Evolutionary conservation across 176 grass and related monocot genomes (phyloP), one percentile per base, ranked within the genome.

Genomic region (Hordeum marinum): DNA sequence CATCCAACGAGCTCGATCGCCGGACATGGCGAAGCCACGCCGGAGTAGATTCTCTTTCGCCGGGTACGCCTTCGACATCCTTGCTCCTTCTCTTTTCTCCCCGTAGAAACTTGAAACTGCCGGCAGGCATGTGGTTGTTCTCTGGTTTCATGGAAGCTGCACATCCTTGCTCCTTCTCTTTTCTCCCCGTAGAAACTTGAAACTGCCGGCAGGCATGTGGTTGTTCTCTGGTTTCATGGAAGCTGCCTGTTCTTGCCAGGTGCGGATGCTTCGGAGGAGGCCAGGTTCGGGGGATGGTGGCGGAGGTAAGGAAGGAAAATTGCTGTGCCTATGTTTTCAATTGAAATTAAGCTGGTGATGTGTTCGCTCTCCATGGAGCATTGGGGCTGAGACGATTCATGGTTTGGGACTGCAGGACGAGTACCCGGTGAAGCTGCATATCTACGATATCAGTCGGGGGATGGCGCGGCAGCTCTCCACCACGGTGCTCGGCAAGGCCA

Each of bases 391-490:
- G 64, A 34, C 12, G 42, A 54, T 61, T 8, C 54, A 40, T 83
- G 67, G 36, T 81, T 25, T 15, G 42, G 73, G 15, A 6, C 14
- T 88, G 78, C 76, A 98, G 96, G 93, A 94, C n/a, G 96, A 79
- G 25, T 95, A 82, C 79, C 91, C 84, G 68, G 96, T 98, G 75
- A 98, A 95, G 72, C 89, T 98, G 69, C 88, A 94, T 80, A 73
- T 95, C 11, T 98, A 98, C 23, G 96, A 95, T 86, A 84, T 98
- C 9, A 95, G 91, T 81, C 93, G 87, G 64, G 93, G 96, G 57
- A 89, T 98, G 68, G 93, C 91, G 25, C 80, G 91, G 50, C 89
- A 95, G 81, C 84, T 98, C 25, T 94, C 91, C 2, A 70, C 81
- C 0, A 89, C 91, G 31, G 85, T 92, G 74, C 83, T 95, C 7